Evolutionary conservation across 495 filamentous ascomycete species (phyloP).

Genomic region (Penicillium chermesinum): DNA sequence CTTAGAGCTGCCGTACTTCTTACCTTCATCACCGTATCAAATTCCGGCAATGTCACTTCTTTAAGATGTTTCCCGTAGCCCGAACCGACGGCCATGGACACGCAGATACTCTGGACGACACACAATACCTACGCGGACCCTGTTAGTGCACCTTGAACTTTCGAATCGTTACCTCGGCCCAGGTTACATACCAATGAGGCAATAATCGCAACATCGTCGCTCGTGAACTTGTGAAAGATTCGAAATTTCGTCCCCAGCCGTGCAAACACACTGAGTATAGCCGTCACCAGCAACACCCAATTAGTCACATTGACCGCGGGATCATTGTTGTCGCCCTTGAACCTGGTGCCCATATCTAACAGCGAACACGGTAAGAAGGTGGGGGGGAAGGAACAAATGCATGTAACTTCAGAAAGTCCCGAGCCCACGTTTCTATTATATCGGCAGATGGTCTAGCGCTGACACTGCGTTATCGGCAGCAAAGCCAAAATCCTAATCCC

Average conservation of each 20-base stretch:
- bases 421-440: background rate
- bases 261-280: conserved; percentile 18
- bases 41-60: conserved; percentile 8
- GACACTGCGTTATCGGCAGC: background rate
- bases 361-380: background rate
- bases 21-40: conserved; percentile 27
- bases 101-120: conserved; percentile 15
- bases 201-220: conserved; percentile 18
- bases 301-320: conserved; percentile 25
- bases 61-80: conserved; percentile 25
- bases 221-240: conserved; percentile 17
- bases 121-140: conserved; percentile 20
- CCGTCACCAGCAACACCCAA: conserved; percentile 20
- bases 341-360: conserved; percentile 2
- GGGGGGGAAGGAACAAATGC: background rate
- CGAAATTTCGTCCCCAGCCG: conserved; percentile 25
- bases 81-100: conserved; percentile 24
- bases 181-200: conserved; percentile 13
- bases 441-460: background rate
- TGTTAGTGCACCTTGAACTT: too few relatives aligned
- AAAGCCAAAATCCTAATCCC: background rate
- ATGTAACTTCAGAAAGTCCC: background rate
- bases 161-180: background rate
- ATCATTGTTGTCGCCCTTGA: conserved; percentile 10
- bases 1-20: background rate